These are phyloP conservation scores for Boletus sp. DNA, from an alignment of 768 basidiomycete genomes.

Conservation along the genomic window DNA sequence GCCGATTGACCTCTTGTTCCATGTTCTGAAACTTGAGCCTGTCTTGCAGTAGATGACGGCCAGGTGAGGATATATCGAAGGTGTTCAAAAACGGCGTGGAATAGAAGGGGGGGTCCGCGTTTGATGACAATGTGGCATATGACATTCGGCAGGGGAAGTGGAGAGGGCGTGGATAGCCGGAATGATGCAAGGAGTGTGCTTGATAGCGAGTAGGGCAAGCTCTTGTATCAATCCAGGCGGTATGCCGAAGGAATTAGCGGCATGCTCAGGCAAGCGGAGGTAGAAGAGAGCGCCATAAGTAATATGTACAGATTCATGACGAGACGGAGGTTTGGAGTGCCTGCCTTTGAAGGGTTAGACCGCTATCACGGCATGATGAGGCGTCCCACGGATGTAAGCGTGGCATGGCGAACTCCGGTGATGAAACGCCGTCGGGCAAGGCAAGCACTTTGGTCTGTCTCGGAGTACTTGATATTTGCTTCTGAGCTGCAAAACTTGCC, in stretches of 20 bases:
- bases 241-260: slow-evolving; percentile 27
- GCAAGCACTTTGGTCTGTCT: background rate
- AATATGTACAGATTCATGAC: slow-evolving; percentile 26
- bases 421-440: slow-evolving; percentile 19
- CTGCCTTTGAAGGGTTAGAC: slow-evolving; percentile 27
- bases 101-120: slow-evolving; percentile 32
- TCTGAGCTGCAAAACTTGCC: slow-evolving; percentile 9
- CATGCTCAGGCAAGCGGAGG: slow-evolving; percentile 29
- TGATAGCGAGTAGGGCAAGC: slow-evolving; percentile 32
- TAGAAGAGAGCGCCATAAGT: slow-evolving; percentile 13
- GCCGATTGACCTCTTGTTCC: slow-evolving; percentile 43
- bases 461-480: background rate
- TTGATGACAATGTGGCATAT: slow-evolving; percentile 22
- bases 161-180: slow-evolving; percentile 33
- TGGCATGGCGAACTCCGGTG: slow-evolving; percentile 11
- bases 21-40: slow-evolving; percentile 31
- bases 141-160: slow-evolving; percentile 35
- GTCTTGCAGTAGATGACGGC: slow-evolving; percentile 34
- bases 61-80: slow-evolving; percentile 47
- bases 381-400: slow-evolving; percentile 27
- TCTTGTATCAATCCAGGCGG: slow-evolving; percentile 36
- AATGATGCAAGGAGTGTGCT: slow-evolving; percentile 30
- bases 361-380: slow-evolving; percentile 27
- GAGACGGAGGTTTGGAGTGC: slow-evolving; percentile 27
- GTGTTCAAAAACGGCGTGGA: slow-evolving; percentile 41